Percentiles rank a stretch among this genome's conserved stretches.
Evolutionary conservation across 1,284 basidiomycete genomes (phyloP).

Genomic region (Cystobasidium pallidum): DNA sequence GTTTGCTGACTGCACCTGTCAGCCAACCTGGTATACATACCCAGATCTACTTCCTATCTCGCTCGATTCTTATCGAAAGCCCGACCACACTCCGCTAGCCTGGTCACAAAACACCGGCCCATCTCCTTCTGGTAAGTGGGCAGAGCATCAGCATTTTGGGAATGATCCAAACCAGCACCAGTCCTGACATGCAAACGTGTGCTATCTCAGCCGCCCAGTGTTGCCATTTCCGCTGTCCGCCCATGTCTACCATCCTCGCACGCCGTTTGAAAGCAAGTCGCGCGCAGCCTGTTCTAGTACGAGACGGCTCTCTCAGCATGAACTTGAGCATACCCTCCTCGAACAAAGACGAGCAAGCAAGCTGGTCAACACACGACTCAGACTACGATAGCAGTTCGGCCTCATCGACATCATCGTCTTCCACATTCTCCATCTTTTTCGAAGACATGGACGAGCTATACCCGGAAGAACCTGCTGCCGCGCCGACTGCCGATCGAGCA

Average conservation of each 20-base stretch:
- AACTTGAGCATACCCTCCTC: neutral
- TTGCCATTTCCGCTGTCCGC: neutral
- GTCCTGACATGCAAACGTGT: neutral
- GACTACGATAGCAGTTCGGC: constrained; percentile 14
- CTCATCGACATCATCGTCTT: constrained; percentile 19
- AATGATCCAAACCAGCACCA: neutral
- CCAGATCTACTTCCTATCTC: neutral
- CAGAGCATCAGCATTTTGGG: neutral
- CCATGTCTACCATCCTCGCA: constrained; percentile 31
- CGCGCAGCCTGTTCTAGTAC: constrained; percentile 16
- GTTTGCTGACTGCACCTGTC: too few relatives aligned
- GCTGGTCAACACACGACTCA: neutral
- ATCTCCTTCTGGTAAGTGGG: constrained; percentile 1
- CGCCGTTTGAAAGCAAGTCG: constrained; percentile 16
- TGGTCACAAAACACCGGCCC: neutral
- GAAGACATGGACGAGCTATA: constrained; percentile 13
- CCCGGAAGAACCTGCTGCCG: constrained; percentile 9
- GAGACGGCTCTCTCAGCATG: constrained; percentile 1
- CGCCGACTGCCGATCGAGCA: neutral
- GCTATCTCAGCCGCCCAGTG: neutral
- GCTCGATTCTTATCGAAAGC: neutral
- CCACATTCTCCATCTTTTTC: constrained; percentile 14
- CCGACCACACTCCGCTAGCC: neutral
- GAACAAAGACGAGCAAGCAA: constrained; percentile 3
- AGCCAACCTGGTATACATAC: too few relatives aligned